phyloP scores from a whole-genome alignment of 208 protist genomes.

The Crithidia brevicula region DNA sequence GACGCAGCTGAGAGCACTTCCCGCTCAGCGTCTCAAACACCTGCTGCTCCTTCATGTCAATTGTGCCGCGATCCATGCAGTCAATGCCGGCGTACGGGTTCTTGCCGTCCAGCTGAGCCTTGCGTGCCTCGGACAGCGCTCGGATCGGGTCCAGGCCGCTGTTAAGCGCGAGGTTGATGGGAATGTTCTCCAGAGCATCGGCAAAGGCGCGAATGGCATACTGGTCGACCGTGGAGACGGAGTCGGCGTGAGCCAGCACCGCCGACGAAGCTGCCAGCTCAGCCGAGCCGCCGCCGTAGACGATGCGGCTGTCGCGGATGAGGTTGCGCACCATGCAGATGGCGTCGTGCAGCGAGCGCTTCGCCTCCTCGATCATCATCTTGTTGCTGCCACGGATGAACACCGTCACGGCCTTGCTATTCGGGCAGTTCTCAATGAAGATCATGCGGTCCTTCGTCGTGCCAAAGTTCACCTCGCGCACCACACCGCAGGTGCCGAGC shows the following conservation, averaged over 20 bases:
- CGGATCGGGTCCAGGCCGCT: slow-evolving; percentile 97
- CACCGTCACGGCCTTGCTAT: slow-evolving; percentile 99
- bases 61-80: slow-evolving; percentile 95
- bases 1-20: slow-evolving; percentile 99
- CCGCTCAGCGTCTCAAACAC: slow-evolving; percentile 99
- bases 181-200: slow-evolving; percentile 99
- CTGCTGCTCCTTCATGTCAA: slow-evolving; percentile 98
- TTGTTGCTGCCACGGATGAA: slow-evolving; percentile 99
- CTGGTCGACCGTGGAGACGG: slow-evolving; percentile 96
- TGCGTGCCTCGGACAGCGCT: slow-evolving; percentile 96
- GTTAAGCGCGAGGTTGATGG: slow-evolving; percentile 99
- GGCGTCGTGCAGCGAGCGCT: slow-evolving; percentile 99
- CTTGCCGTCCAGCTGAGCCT: slow-evolving; percentile 93
- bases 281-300: slow-evolving; percentile 99
- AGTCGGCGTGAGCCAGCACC: slow-evolving; percentile 93
- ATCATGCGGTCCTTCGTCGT: slow-evolving; percentile 99
- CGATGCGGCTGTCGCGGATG: slow-evolving; percentile 98
- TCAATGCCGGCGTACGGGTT: slow-evolving; percentile 98
- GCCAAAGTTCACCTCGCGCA: slow-evolving; percentile 95
- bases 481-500: slow-evolving; percentile 94
- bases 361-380: slow-evolving; percentile 99
- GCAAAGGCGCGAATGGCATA: slow-evolving; percentile 99
- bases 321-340: slow-evolving; percentile 99
- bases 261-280: slow-evolving; percentile 98
- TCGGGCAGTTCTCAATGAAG: slow-evolving; percentile 99